These are phyloP conservation scores for Candida sanyaensis DNA, from an alignment of 1,139 yeast genomes.

Conservation along the genomic window DNA sequence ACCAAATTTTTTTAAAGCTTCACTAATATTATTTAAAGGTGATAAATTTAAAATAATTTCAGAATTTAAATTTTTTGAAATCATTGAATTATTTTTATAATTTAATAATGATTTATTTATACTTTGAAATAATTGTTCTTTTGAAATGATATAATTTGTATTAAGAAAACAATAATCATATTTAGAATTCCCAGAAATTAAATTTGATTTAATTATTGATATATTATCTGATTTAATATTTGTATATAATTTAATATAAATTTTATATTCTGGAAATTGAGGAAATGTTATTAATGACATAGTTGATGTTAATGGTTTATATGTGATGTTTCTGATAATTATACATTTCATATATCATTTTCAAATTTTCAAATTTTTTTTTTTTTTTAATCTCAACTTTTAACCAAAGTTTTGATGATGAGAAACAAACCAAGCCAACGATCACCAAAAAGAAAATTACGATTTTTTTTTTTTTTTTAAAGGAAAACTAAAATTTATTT, in stretches of 20 bases:
- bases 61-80: constrained; percentile 43
- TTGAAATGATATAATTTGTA: constrained; percentile 36
- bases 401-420: no score
- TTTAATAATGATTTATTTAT: constrained; percentile 39
- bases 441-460: no score
- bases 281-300: constrained; percentile 26
- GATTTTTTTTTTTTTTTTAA: no score
- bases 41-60: constrained; percentile 45
- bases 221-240: constrained; percentile 22
- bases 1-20: constrained; percentile 46
- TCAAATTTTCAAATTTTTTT: no score
- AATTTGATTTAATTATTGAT: constrained; percentile 27
- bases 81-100: constrained; percentile 26
- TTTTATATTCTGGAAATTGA: constrained; percentile 30
- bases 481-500: no score
- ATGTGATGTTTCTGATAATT: neutral
- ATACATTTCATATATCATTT: no score
- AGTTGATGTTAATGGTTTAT: neutral
- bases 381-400: no score
- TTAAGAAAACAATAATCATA: constrained; percentile 46
- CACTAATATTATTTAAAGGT: constrained; percentile 46
- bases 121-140: constrained; percentile 36
- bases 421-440: no score
- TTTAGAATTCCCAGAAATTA: constrained; percentile 30
- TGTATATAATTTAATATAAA: constrained; percentile 26